Conservation (phyloP, 1,284 basidiomycete species). For the Boletus hoseneyae region DNA sequence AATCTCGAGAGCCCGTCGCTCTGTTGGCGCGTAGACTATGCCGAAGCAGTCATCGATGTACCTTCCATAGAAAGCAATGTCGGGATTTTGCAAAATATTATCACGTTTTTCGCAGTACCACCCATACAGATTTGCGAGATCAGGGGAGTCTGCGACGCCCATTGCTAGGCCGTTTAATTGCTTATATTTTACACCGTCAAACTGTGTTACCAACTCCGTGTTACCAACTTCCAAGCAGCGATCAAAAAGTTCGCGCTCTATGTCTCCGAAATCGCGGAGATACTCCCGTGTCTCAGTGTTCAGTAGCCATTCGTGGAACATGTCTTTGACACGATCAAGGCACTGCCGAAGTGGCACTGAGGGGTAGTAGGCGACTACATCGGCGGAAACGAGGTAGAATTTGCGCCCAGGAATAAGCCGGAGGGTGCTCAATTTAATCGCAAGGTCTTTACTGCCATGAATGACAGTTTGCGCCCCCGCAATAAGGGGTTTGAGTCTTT, state of each 20-base stretch:
- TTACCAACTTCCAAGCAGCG: not conserved
- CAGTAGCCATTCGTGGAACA: not conserved
- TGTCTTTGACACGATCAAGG: not conserved
- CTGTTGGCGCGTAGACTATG: conserved; percentile 4
- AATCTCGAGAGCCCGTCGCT: not conserved
- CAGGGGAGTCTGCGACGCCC: conserved; percentile 2
- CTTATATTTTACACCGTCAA: not conserved
- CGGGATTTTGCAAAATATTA: fast-evolving
- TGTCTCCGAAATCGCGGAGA: no score
- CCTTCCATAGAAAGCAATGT: not conserved
- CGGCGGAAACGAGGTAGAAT: not conserved
- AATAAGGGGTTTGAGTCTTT: conserved; percentile 13
- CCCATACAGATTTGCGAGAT: conserved; percentile 9
- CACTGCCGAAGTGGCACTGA: not conserved
- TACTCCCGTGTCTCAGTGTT: no score
- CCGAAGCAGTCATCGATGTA: conserved; percentile 9
- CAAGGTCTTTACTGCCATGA: conserved; percentile 3
- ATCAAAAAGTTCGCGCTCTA: not conserved
- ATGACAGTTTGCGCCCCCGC: not conserved
- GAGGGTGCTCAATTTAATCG: conserved; percentile 7
- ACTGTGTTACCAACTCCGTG: not conserved
- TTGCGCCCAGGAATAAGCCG: fast-evolving
- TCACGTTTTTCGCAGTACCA: not conserved
- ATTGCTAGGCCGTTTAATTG: conserved; percentile 6
- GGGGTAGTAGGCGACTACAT: conserved; percentile 7